Conservation (phyloP, 1,139 yeast species). For the Hansenula sp. region DNA sequence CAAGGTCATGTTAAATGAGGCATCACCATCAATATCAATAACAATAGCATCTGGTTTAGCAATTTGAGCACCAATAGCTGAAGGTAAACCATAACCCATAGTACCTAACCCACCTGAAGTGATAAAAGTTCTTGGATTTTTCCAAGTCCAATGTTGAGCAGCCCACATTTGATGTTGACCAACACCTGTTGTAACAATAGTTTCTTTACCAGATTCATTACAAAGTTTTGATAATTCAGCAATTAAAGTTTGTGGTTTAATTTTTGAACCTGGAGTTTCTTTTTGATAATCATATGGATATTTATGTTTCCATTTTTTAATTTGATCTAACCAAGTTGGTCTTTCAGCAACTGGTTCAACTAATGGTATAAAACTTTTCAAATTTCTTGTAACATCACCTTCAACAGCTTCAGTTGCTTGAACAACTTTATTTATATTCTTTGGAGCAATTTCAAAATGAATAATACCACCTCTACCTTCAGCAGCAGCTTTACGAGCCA, state of each 20-base stretch:
- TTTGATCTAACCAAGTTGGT: conserved; percentile 71
- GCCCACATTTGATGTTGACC: conserved; percentile 99
- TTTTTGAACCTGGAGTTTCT: conserved; percentile 74
- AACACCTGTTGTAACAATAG: conserved; percentile 93
- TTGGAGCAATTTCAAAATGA: conserved; percentile 93
- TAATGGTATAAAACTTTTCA: conserved; percentile 67
- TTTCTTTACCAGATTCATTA: conserved; percentile 58
- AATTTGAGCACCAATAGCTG: conserved; percentile 97
- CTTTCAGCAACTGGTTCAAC: conserved; percentile 60
- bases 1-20: conserved; percentile 95
- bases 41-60: conserved; percentile 94
- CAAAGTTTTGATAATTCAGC: conserved; percentile 74
- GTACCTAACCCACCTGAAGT: conserved; percentile 99
- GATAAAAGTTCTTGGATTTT: conserved; percentile 83
- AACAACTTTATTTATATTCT: conserved; percentile 95
- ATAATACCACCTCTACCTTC: conserved; percentile 93
- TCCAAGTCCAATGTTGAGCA: conserved; percentile 95
- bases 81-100: conserved; percentile 96
- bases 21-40: conserved; percentile 97
- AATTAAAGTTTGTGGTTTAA: conserved; percentile 92
- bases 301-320: conserved; percentile 78
- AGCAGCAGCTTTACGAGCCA: conserved; percentile 80
- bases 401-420: conserved; percentile 96
- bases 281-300: conserved; percentile 79
- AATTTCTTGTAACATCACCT: conserved; percentile 86